These are phyloP conservation scores for Boletus sp. DNA, from an alignment of 768 basidiomycete species.

Conservation along the genomic window DNA sequence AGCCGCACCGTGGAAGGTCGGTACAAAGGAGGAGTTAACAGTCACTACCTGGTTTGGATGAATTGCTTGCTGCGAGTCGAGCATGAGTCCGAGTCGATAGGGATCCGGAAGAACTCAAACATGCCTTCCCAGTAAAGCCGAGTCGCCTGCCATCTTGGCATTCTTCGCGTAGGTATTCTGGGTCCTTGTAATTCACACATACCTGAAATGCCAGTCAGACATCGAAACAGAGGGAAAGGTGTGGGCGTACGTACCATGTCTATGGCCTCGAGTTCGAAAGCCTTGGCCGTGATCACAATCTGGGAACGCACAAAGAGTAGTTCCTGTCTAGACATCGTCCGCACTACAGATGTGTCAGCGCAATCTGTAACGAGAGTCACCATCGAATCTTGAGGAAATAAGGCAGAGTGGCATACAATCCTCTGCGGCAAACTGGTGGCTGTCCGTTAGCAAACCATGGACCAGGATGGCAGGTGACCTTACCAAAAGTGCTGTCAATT, in stretches of 20 bases:
- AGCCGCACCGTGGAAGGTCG: conserved; percentile 59
- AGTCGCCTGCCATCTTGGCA: conserved; percentile 75
- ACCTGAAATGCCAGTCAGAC: conserved; percentile 47
- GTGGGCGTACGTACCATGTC: conserved; percentile 67
- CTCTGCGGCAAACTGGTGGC: conserved; percentile 83
- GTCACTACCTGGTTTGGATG: conserved; percentile 81
- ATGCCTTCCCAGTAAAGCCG: conserved; percentile 90
- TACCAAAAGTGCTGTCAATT: conserved; percentile 61
- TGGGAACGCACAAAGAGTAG: conserved; percentile 81
- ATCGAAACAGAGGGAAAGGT: background rate
- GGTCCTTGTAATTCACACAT: conserved; percentile 83
- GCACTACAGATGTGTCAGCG: conserved; percentile 80
- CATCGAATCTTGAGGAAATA: background rate
- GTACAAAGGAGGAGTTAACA: conserved; percentile 79
- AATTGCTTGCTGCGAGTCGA: conserved; percentile 76
- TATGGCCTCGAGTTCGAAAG: conserved; percentile 80
- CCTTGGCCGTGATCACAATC: conserved; percentile 79
- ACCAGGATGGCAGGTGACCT: background rate
- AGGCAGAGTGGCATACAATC: conserved; percentile 59
- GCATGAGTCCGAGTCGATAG: conserved; percentile 1
- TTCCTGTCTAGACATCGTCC: conserved; percentile 72
- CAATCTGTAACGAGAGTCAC: conserved; percentile 58
- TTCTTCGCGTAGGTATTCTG: conserved; percentile 65
- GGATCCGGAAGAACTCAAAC: background rate
- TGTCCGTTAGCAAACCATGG: background rate